Base-by-base conservation (phyloP, 2,329 filamentous ascomycete species). In the Penicillium sp. region DNA sequence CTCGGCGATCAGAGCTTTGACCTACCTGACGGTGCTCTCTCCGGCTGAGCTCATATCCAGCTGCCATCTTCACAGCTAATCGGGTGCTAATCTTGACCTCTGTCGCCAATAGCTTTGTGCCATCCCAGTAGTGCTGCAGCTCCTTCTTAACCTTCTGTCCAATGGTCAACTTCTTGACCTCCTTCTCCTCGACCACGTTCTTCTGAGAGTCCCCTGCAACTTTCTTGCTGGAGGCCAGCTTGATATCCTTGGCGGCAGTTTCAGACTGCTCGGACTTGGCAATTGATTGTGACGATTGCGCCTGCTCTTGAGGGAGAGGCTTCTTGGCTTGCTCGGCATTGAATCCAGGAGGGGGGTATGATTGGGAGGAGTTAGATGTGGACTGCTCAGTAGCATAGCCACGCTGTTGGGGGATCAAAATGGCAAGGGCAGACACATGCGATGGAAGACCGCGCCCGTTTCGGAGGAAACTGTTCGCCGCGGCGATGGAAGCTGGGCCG, bases 111-210 rank as follows among this genome's bases (percentile, higher is more conserved):
- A 99, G 81, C 77, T 99, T 99, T 26, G 92, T 97, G 57, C 94
- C 94, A 76, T 99, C 94, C 93, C 94, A 97, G 79, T 99, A 99
- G 75, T 99, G 94, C 59, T 88, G 85, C 14, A 82, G 82, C 76
- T 99, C 94, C 74, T 95, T 92, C 82, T 96, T 99, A 69, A 99
- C 87, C 78, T 92, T 96, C 73, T 97, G 90, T 75, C 86, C 88
- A 1, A 97, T 48, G 0, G 92, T 96, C 75, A 96, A 77, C 72
- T 96, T 97, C 79, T 92, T 91, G 66, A 88, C 83, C 58, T 89
- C 87, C 73, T 89, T 81, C 75, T 75, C 76, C 54, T 89, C 85
- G 62, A 85, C 81, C 8, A 82, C 73, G 51, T 83, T 84, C 62
- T 87, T 82, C 52, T 81, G 77, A 8, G 76, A 70, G 47, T 76